phyloP scores from a whole-genome alignment of 768 basidiomycete species.

The Gyrodon lividus region DNA sequence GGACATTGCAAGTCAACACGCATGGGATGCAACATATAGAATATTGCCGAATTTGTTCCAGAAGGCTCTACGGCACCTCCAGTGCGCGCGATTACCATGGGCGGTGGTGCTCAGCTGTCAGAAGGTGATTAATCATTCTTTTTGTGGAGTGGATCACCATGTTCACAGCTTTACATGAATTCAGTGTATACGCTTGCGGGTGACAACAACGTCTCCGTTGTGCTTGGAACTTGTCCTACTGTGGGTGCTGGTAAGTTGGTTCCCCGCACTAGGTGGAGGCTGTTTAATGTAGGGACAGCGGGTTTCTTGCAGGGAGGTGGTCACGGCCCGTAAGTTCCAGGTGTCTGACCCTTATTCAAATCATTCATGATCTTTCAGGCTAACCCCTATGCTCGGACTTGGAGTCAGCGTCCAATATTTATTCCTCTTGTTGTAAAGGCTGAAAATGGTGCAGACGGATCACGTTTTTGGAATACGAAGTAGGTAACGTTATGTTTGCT shows the following conservation, averaged over 20 bases:
- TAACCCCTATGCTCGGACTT: neutral
- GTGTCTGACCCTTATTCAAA: neutral
- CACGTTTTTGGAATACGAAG: conserved; percentile 39
- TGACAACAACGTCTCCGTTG: neutral
- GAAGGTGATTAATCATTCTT: neutral
- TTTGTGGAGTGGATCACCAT: neutral
- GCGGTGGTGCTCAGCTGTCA: neutral
- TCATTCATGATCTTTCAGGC: neutral
- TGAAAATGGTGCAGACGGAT: conserved; percentile 19
- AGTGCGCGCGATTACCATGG: neutral
- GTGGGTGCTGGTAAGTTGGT: neutral
- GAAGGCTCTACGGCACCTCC: neutral
- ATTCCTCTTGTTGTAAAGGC: neutral
- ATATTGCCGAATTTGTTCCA: neutral
- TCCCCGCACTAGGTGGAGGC: neutral
- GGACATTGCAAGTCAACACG: neutral
- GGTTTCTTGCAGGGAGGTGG: neutral
- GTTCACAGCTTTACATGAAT: neutral
- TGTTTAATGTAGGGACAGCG: neutral
- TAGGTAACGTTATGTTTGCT: neutral
- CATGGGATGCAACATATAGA: neutral
- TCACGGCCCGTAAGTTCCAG: neutral
- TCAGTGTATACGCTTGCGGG: neutral
- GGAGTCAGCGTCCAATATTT: neutral
- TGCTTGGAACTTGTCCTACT: neutral